Conservation (phyloP, 306 rosid species). For the Casuarina equisetifolia region DNA sequence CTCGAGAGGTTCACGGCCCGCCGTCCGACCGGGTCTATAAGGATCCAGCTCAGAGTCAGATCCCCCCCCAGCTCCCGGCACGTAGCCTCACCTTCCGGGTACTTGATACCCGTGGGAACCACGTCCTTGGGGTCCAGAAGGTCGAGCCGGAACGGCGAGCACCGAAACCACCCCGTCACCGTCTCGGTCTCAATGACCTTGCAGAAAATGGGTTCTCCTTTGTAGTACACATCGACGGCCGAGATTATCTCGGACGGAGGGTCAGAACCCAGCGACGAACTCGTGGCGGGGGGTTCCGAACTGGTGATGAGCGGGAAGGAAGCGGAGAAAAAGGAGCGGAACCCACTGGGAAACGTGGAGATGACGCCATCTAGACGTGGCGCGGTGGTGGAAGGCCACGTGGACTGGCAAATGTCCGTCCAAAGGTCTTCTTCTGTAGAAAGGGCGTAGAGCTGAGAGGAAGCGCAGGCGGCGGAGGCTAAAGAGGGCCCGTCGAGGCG, state of each 20-base stretch:
- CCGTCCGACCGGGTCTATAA: slow-evolving; percentile 46
- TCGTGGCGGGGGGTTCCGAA: background rate
- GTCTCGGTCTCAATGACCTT: slow-evolving; percentile 73
- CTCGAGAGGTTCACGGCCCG: slow-evolving; percentile 76
- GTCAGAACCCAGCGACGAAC: background rate
- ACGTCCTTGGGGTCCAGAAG: slow-evolving; percentile 62
- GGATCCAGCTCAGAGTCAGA: slow-evolving; percentile 63
- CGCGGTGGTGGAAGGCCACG: slow-evolving; percentile 68
- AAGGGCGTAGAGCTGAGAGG: slow-evolving; percentile 50
- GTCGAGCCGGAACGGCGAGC: slow-evolving; percentile 74
- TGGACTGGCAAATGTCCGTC: slow-evolving; percentile 53
- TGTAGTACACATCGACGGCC: slow-evolving; percentile 62
- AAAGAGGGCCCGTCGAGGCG: slow-evolving; percentile 70
- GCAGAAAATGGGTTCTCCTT: slow-evolving; percentile 39
- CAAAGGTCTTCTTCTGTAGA: slow-evolving; percentile 45
- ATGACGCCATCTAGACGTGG: slow-evolving; percentile 52
- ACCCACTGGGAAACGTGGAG: slow-evolving; percentile 44
- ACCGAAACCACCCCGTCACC: slow-evolving; percentile 59
- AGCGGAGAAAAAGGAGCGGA: slow-evolving; percentile 67
- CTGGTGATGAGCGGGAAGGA: slow-evolving; percentile 38
- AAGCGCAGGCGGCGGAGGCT: slow-evolving; percentile 55
- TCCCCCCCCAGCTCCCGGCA: slow-evolving; percentile 35
- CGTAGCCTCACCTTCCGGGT: slow-evolving; percentile 23
- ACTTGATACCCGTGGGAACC: slow-evolving; percentile 45
- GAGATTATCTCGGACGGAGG: slow-evolving; percentile 47